These are phyloP conservation scores for Fusarium multiceps DNA, from an alignment of 2,329 filamentous ascomycete species.

Conservation along the genomic window DNA sequence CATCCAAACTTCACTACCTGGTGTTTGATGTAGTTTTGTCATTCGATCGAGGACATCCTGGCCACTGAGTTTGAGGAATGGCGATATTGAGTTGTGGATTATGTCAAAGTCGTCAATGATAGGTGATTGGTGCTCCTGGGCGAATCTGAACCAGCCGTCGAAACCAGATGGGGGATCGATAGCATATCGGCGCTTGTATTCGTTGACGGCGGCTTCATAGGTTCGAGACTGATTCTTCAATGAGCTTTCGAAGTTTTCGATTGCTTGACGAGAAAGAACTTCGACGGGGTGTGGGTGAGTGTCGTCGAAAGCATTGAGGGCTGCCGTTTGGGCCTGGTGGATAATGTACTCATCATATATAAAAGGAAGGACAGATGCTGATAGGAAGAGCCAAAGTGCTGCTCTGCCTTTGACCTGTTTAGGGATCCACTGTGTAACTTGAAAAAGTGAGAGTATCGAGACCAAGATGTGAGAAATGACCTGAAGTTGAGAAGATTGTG, in stretches of 20 bases:
- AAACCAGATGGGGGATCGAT: constrained; percentile 60
- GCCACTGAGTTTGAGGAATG: constrained; percentile 55
- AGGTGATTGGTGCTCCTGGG: constrained; percentile 52
- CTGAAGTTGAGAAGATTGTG: constrained; percentile 42
- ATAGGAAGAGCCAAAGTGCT: constrained; percentile 48
- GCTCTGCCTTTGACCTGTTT: constrained; percentile 15
- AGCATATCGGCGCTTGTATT: constrained; percentile 58
- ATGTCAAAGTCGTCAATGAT: constrained; percentile 64
- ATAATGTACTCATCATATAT: constrained; percentile 46
- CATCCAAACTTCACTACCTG: constrained; percentile 52
- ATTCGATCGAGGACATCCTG: constrained; percentile 48
- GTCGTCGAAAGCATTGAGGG: constrained; percentile 3
- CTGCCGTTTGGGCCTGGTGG: constrained; percentile 13
- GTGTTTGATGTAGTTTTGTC: constrained; percentile 34
- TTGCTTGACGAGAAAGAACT: constrained; percentile 45
- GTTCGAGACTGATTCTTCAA: constrained; percentile 53
- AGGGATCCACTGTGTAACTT: too few relatives aligned
- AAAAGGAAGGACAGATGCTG: constrained; percentile 49
- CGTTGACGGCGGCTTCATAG: constrained; percentile 49
- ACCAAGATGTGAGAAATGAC: constrained; percentile 37
- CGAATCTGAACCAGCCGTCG: constrained; percentile 58
- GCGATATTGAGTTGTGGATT: constrained; percentile 54
- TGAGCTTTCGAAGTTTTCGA: constrained; percentile 47
- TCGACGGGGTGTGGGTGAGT: constrained; percentile 52
- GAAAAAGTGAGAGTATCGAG: too few relatives aligned